Base-by-base conservation (phyloP, 768 basidiomycete genomes). In the Agrocybe pediades region DNA sequence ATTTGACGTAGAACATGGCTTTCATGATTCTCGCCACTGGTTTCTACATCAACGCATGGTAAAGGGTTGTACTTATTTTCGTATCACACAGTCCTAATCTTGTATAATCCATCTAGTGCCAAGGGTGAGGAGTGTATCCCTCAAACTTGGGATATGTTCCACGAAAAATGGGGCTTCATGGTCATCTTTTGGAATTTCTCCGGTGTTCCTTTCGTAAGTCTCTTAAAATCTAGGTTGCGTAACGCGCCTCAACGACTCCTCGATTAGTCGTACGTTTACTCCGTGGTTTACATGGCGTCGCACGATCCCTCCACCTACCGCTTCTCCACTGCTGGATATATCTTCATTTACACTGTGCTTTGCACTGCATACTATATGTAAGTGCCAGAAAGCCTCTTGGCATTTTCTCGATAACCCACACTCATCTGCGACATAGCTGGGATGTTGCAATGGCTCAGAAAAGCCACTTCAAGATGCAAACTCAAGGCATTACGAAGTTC, bases 91-190 rank as follows among this genome's bases (percentile, higher is more conserved):
- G 6, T 56, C n/a, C 21, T 62, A 52, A 59, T 54, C 51, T 51
- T 50, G 55, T 25, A 13, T 3, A 20, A 33, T n/a, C n/a, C 13
- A 51, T 27, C 36, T 52, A 91, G 90, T 65, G 90, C 83, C 55
- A 97, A 97, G 69, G 95, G 90, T 39, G 95, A 96, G 64, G 94
- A 96, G 65, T 94, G 91, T 63, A 94, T 95, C 57, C 92, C 93
- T 6, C 92, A 96, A 70, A 95, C 94, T 2, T 98, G 97, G 96
- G 97, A 98, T 64, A 99, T 99, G 93, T 97, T 87, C 77, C 92
- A 96, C 63, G 96, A 99, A 67, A 99, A 99, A 81, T 92, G 91
- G 91, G 92, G 95, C 25, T 98, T 95, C 79, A 88, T 98, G 84
- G 88, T 98, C 59, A 97, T 97, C 66, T 98, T 98, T 77, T 97